Evolutionary conservation across 2,329 filamentous ascomycete genomes (phyloP).

Genomic region (Fonsecaea monophora): DNA sequence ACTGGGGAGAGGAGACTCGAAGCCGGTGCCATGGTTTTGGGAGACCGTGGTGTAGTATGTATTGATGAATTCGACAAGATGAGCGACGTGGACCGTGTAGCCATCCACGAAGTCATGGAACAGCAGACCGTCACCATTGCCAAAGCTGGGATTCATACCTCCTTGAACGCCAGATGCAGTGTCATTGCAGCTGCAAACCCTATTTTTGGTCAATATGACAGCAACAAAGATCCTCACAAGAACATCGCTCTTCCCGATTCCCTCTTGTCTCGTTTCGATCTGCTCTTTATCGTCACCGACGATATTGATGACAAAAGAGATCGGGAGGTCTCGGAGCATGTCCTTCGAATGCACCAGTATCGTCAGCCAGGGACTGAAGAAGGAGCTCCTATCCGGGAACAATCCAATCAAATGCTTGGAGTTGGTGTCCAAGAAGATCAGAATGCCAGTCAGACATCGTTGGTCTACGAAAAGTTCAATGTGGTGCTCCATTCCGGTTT

Average conservation of each 20-base stretch:
- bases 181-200: slow-evolving; percentile 96
- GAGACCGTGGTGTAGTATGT: slow-evolving; percentile 94
- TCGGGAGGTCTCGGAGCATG: slow-evolving; percentile 91
- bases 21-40: slow-evolving; percentile 98
- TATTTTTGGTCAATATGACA: slow-evolving; percentile 97
- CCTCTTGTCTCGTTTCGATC: slow-evolving; percentile 95
- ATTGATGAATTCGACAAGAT: slow-evolving; percentile 99
- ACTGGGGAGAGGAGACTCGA: slow-evolving; percentile 93
- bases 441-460: slow-evolving; percentile 75
- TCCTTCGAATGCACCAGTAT: slow-evolving; percentile 95
- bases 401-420: slow-evolving; percentile 79
- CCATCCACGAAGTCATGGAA: slow-evolving; percentile 99
- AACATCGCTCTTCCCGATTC: slow-evolving; percentile 98
- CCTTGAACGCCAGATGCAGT: slow-evolving; percentile 93
- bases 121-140: slow-evolving; percentile 99
- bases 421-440: slow-evolving; percentile 83
- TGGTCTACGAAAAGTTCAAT: slow-evolving; percentile 96
- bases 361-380: slow-evolving; percentile 91
- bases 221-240: slow-evolving; percentile 97
- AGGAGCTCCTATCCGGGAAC: slow-evolving; percentile 90
- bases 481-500: slow-evolving; percentile 94
- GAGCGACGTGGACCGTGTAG: slow-evolving; percentile 96
- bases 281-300: slow-evolving; percentile 96
- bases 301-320: slow-evolving; percentile 96
- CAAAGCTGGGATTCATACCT: slow-evolving; percentile 97